Base-by-base conservation (phyloP, 768 basidiomycete species). In the Dioszegia aurantiaca region DNA sequence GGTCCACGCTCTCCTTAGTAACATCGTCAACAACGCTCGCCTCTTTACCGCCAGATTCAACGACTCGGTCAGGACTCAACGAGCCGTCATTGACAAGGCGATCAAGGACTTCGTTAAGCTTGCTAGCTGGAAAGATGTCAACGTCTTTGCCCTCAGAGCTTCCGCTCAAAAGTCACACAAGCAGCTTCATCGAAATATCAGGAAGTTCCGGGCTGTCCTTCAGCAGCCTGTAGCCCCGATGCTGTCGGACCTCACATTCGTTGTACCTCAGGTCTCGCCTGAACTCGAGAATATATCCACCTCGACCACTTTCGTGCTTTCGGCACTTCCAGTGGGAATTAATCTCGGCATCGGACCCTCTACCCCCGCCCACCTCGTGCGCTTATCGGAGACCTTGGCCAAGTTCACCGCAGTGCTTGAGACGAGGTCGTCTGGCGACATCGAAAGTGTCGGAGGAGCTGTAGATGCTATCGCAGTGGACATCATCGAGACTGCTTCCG, bases 71-170 rank as follows among this genome's bases (percentile, higher is more conserved):
- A 64, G 71, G 2, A 75, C 81, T 17, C 86, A 88, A 69, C 83
- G 86, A 48, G 76, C 74, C 0, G 69, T 66, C 0, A 74, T 95
- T 30, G 90, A 97, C 77, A 87, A 85, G 65, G 88, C 93, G 56
- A 82, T 97, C 51, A 83, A 81, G 58, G 85, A 83, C 42, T 86
- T 91, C 72, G 87, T 98, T 80, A 94, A 92, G 75, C 81, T 99
- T 43, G 95, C 95, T 1, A 97, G 92, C 69, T 98, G 95, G 95
- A 95, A 89, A 76, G 95, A 99, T 70, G 80, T 92, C 71, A 99
- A 98, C 68, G 88, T 98, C 10, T 87, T 89, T 62, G 92, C 95
- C 1, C 81, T 99, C 58, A 89, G 87, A 74, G 86, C 88, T 60
- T 95, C 92, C 71, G 92, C 95, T 0, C 85, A 88, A 59, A 85